Percentiles rank a stretch among this genome's conserved stretches.
These are phyloP conservation scores for Gnetum montanum DNA, from an alignment of 75 land plant genomes.

Conservation along the genomic window DNA sequence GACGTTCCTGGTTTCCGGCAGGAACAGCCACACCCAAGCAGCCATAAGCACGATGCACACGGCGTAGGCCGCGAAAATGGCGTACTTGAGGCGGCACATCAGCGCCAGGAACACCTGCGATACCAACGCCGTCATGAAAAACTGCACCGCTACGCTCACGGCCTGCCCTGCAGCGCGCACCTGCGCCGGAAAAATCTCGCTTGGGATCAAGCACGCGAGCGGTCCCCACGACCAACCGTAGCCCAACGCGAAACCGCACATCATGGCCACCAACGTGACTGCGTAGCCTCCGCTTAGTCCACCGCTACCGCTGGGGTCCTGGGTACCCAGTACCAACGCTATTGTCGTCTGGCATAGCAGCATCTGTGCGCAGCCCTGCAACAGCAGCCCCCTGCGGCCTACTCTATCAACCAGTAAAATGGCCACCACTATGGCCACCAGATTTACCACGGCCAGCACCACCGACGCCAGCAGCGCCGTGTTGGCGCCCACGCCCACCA, in stretches of 20 bases:
- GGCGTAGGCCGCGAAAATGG: constrained; percentile 88
- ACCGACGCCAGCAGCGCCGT: constrained; percentile 40
- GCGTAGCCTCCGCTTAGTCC: constrained; percentile 18
- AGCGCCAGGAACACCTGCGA: constrained; percentile 64
- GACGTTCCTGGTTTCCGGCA: constrained; percentile 82
- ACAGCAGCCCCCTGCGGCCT: constrained; percentile 16
- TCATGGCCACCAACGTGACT: constrained; percentile 39
- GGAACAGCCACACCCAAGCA: constrained; percentile 47
- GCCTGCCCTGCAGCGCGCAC: constrained; percentile 83
- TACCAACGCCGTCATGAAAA: constrained; percentile 75
- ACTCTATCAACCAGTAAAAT: constrained; percentile 16
- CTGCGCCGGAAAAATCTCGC: constrained; percentile 85
- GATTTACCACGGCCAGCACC: constrained; percentile 35
- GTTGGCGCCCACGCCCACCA: constrained; percentile 36
- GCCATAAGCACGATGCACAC: constrained; percentile 75
- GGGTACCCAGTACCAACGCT: not conserved
- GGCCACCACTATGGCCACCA: constrained; percentile 15
- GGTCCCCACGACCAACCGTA: constrained; percentile 97
- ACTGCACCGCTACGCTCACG: constrained; percentile 73
- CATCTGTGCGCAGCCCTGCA: constrained; percentile 8
- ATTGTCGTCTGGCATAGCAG: not conserved
- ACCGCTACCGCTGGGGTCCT: constrained; percentile 15
- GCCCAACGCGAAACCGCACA: constrained; percentile 56
- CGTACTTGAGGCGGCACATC: constrained; percentile 62
- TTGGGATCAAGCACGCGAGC: constrained; percentile 81